Evolutionary conservation across 306 rosid species (phyloP), one percentile per base, ranked within the genome.

Genomic region (Corylus avellana): DNA sequence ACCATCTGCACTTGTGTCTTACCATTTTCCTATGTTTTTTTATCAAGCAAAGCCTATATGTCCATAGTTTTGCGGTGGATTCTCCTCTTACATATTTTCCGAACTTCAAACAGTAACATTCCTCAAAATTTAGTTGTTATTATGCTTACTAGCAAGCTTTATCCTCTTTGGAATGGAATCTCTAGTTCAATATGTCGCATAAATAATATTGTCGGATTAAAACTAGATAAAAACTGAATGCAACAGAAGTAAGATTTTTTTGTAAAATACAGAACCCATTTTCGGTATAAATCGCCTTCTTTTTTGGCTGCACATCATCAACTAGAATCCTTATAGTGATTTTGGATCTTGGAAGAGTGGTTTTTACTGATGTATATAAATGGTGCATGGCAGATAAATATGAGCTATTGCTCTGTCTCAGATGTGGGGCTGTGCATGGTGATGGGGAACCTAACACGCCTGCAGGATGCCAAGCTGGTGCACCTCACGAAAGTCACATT

Each of bases 401-500:
- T 88, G 86, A 85, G 94, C 85, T 49, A 78, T 68, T 88, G 94
- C 75, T 72, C 61, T 8, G 86, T 90, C 42, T 86, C 94, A 10
- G 94, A 90, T 78, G 46, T 77, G 86, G 83, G 80, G 83, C 85
- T 90, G 82, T 86, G 86, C 85, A 72, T 85, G 85, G 77, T 90
- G 69, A 81, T 86, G 92, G 85, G 90, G 25, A 86, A 85, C 73
- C 84, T 90, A 74, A 83, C 87, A 47, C 88, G 94, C 74, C 94
- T 90, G 39, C 94, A 88, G 79, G 94, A 90, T 69, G 89, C 85
- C 12, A 90, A 90, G 76, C 82, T 90, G 79, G 94, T 90, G 51
- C 75, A 72, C 76, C 84, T 90, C 55, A 1, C 80, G 48, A 82
- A 81, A 69, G 90, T 87, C 74, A 86, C 87, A 8, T 61, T 85